phyloP scores from a whole-genome alignment of 768 basidiomycete genomes.

The Phlebiopsis flavidoalba region DNA sequence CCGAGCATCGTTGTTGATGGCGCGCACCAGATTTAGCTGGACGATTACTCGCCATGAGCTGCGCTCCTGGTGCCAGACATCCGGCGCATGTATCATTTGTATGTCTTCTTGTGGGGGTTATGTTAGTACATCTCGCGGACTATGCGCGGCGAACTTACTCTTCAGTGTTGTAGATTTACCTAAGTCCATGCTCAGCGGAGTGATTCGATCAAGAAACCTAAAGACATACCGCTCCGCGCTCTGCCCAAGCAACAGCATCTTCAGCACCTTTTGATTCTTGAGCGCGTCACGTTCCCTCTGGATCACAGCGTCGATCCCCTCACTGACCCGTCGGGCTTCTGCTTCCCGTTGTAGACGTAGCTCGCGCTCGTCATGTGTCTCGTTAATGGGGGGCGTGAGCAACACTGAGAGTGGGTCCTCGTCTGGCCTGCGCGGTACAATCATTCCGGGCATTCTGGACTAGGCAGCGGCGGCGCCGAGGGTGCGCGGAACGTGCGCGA shows the following conservation, averaged over 20 bases:
- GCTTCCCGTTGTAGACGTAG: slow-evolving; percentile 43
- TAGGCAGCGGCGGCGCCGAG: neutral
- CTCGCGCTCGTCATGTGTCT: slow-evolving; percentile 42
- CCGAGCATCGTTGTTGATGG: slow-evolving; percentile 62
- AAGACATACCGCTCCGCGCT: slow-evolving; percentile 28
- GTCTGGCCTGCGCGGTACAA: neutral
- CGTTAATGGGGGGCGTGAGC: slow-evolving; percentile 52
- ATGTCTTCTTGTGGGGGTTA: slow-evolving; percentile 47
- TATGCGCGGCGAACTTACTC: slow-evolving; percentile 21
- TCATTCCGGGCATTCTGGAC: neutral
- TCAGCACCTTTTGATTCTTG: slow-evolving; percentile 31
- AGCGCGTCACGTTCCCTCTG: slow-evolving; percentile 25
- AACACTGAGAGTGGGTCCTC: slow-evolving; percentile 58
- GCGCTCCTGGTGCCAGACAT: slow-evolving; percentile 65
- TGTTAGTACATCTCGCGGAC: neutral
- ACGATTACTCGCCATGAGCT: slow-evolving; percentile 72
- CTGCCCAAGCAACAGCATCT: slow-evolving; percentile 35
- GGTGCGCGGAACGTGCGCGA: neutral
- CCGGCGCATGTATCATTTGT: slow-evolving; percentile 59
- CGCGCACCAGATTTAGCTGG: slow-evolving; percentile 74
- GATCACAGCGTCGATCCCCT: slow-evolving; percentile 39
- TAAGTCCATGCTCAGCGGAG: slow-evolving; percentile 4
- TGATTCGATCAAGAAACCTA: neutral
- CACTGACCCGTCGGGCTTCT: slow-evolving; percentile 54
- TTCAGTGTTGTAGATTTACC: slow-evolving; percentile 39